Conservation (phyloP, 345 rosid species). For the Citrus unshiu region DNA sequence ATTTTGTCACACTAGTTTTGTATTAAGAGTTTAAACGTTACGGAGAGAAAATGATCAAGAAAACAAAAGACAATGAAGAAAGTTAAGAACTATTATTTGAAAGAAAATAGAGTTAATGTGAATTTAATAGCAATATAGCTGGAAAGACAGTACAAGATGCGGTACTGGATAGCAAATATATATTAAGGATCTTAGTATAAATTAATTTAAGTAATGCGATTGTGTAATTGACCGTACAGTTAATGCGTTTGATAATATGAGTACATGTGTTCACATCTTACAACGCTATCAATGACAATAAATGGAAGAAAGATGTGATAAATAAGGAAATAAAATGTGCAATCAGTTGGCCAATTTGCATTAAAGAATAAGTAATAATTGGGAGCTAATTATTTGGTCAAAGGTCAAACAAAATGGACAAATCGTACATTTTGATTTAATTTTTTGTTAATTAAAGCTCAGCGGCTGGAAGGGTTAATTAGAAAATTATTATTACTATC, state of each 20-base stretch:
- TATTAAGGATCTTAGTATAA: neutral
- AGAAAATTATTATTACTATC: neutral
- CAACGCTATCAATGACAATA: neutral
- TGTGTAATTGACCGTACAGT: neutral
- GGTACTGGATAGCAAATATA: neutral
- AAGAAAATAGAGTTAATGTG: neutral
- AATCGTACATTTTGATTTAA: conserved; percentile 5
- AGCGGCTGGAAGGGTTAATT: neutral
- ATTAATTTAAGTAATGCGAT: no score
- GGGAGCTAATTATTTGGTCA: conserved; percentile 13
- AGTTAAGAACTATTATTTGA: neutral
- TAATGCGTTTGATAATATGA: neutral
- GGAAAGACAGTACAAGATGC: neutral
- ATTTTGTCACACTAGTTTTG: no score
- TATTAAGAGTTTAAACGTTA: neutral
- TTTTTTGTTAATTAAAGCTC: neutral
- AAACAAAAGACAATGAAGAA: neutral
- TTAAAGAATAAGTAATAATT: neutral
- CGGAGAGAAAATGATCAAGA: neutral
- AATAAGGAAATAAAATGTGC: neutral
- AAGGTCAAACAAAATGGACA: conserved; percentile 15
- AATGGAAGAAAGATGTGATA: neutral
- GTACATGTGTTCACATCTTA: neutral
- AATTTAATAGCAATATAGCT: neutral
- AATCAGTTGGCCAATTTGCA: neutral